Conservation (phyloP, 1,139 yeast species). For the Komagataea norvegica region DNA sequence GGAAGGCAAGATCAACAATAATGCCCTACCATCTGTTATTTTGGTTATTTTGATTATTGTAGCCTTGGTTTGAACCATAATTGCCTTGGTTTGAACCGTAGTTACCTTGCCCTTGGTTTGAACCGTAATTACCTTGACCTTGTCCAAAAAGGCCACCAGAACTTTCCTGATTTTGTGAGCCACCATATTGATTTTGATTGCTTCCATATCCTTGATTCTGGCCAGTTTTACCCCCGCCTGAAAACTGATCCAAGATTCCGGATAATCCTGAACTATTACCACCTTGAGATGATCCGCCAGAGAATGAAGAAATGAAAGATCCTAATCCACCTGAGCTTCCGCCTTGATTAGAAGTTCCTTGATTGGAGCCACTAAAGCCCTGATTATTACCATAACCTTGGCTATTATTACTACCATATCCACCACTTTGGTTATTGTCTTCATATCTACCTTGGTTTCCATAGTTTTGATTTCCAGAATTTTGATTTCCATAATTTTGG, state of each 20-base stretch:
- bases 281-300: conserved; percentile 5
- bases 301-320: conserved; percentile 5
- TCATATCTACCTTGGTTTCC: neutral
- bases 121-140: no score
- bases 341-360: neutral
- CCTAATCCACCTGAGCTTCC: conserved; percentile 6
- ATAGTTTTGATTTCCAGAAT: neutral
- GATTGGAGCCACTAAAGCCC: neutral
- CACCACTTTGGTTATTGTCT: neutral
- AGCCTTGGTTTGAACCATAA: no score
- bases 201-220: conserved; percentile 7
- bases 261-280: conserved; percentile 2
- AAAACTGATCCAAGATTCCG: neutral
- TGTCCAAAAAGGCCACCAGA: no score
- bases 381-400: neutral
- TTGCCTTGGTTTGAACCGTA: no score
- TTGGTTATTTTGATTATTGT: no score
- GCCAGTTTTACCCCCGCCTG: neutral
- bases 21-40: no score
- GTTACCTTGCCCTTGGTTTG: no score
- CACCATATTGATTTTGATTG: conserved; percentile 1
- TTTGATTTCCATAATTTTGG: neutral
- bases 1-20: no score
- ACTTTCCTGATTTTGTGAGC: conserved; percentile 1
- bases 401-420: no score